phyloP scores from a whole-genome alignment of 2,329 filamentous ascomycete genomes.

The Fusarium siculi region DNA sequence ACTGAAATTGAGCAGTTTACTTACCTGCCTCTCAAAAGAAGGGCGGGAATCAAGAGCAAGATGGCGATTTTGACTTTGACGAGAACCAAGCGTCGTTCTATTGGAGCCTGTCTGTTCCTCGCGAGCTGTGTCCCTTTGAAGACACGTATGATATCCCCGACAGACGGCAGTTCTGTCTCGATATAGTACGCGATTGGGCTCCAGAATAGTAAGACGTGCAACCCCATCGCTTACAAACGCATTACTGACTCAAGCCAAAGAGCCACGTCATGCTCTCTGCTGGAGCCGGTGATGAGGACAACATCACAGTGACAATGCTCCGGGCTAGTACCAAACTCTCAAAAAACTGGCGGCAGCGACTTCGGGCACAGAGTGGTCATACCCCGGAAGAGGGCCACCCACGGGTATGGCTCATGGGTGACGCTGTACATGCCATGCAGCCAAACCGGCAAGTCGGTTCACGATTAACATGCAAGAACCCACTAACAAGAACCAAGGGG shows the following conservation, averaged over 20 bases:
- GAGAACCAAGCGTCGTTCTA: not conserved
- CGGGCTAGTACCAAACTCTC: not conserved
- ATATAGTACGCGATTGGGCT: not conserved
- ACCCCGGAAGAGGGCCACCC: not conserved
- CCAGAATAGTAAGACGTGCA: not conserved
- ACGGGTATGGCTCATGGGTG: not conserved
- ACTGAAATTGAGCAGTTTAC: no score
- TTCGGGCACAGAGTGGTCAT: not conserved
- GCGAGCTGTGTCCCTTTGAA: not conserved
- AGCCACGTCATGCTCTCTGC: not conserved
- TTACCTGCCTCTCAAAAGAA: not conserved
- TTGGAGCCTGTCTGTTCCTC: not conserved
- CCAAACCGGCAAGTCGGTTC: not conserved
- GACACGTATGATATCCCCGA: not conserved
- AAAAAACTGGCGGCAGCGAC: not conserved
- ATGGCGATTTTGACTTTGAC: not conserved
- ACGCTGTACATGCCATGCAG: not conserved
- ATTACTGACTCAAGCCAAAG: not conserved
- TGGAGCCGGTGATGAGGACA: not conserved
- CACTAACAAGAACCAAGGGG: not conserved
- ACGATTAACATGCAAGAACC: not conserved
- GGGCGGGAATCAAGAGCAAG: rapidly evolving
- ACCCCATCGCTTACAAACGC: rapidly evolving
- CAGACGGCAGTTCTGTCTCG: not conserved
- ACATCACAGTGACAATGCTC: not conserved